Evolutionary conservation across 768 basidiomycete genomes (phyloP).

Genomic region (Termitomyces bulborhizus): DNA sequence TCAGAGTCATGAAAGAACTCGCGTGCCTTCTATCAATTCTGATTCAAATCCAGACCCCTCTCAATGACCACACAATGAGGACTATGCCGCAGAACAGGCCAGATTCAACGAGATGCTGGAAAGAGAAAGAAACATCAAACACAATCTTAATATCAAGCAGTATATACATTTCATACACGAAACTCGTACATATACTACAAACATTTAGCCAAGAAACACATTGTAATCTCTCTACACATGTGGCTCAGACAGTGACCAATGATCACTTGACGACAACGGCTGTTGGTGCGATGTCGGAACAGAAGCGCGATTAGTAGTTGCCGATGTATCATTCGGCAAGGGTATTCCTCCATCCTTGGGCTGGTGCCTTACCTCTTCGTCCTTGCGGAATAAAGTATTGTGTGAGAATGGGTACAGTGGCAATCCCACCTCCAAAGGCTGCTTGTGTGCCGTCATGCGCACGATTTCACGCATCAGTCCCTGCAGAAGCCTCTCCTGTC

Average conservation of each 20-base stretch:
- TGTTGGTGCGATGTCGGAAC: conserved; percentile 11
- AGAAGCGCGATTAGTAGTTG: conserved; percentile 8
- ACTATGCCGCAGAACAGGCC: conserved; percentile 43
- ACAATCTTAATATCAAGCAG: conserved; percentile 2
- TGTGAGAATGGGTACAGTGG: conserved; percentile 82
- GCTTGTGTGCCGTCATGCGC: conserved; percentile 73
- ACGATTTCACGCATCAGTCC: conserved; percentile 84
- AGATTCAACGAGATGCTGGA: conserved; percentile 55
- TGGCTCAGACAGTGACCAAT: conserved; percentile 21
- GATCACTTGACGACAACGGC: conserved; percentile 4
- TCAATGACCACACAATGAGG: conserved; percentile 16
- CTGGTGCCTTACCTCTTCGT: conserved; percentile 25
- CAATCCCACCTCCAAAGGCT: conserved; percentile 73
- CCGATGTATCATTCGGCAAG: conserved; percentile 25
- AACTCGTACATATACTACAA: neutral
- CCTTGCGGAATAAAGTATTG: conserved; percentile 51
- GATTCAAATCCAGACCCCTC: neutral
- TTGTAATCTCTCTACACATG: conserved; percentile 5
- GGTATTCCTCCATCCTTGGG: conserved; percentile 30
- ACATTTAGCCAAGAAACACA: neutral
- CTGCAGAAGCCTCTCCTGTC: conserved; percentile 78
- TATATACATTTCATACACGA: conserved; percentile 1
- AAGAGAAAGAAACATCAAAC: conserved; percentile 41
- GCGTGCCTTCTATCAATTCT: conserved; percentile 15
- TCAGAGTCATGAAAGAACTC: conserved; percentile 43